Evolutionary conservation across 148 eudicot genomes (phyloP).

Genomic region (Cornus controversa): DNA sequence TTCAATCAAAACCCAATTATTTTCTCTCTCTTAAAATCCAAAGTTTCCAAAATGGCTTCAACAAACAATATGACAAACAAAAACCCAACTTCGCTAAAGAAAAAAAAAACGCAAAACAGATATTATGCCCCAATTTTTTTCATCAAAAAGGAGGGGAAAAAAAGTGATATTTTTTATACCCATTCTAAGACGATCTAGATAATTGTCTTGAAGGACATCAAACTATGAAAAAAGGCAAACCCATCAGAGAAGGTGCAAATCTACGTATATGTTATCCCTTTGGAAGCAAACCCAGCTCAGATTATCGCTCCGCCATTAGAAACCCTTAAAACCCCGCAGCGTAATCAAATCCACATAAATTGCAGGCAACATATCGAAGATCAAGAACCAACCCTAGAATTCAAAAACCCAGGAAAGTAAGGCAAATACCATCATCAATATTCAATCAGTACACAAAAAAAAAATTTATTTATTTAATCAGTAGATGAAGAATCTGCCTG

Average conservation of each 20-base stretch:
- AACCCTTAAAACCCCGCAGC: slow-evolving; percentile 8
- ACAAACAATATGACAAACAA: neutral
- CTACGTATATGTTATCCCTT: neutral
- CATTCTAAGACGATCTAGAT: neutral
- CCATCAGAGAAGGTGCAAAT: neutral
- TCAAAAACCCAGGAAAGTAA: neutral
- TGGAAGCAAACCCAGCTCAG: neutral
- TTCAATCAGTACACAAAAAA: neutral
- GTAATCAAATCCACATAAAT: neutral
- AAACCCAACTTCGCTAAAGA: neutral
- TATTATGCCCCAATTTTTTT: too few species aligned
- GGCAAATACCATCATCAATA: neutral
- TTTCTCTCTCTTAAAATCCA: neutral
- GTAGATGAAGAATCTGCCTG: neutral
- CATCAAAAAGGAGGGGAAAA: neutral
- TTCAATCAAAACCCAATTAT: neutral
- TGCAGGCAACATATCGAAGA: slow-evolving; percentile 7
- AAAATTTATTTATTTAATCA: neutral
- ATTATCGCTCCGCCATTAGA: neutral
- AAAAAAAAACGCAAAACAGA: neutral
- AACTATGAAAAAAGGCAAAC: neutral
- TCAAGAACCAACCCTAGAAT: neutral
- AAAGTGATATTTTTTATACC: neutral
- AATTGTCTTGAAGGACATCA: neutral
- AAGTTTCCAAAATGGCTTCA: neutral